Base-by-base conservation (phyloP, 2,329 filamentous ascomycete species). In the Botrytis fabae region DNA sequence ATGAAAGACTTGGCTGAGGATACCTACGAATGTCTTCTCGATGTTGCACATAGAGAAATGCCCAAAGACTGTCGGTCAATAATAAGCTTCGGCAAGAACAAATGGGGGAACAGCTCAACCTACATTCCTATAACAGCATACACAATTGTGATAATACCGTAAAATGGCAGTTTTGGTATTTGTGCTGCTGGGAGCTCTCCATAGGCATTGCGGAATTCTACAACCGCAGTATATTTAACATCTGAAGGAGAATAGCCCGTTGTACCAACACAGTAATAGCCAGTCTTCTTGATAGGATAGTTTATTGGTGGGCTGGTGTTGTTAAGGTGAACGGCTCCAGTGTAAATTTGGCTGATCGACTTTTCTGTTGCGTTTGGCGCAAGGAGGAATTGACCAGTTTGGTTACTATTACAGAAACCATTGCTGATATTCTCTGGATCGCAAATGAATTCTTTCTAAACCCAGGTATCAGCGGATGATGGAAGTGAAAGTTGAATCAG, bases 161-260 rank as follows among this genome's bases (percentile, higher is more conserved):
- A 99, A 82, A 99, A 99, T 3, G 96, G 95, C 73, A 99, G 86
- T 83, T 99, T 99, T 32, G 97, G 92, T 77, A 99, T 98, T 82
- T 99, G 95, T 2, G 94, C 94, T 12, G 94, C 96, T 8, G 95
- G 93, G 72, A 99, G 90, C 85, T 99, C 95, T 81, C 96, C 96
- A 81, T 97, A 99, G 4, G 96, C 93, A 82, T 99, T 98, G 75
- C 95, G 91, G 82, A 98, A 99, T 79, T 96, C 95, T 61, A 96
- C 91, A 22, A 96, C 88, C 12, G 92, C 95, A 64, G 86, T 88
- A 81, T 97, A 99, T 62, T 93, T 86, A 32, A 79, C 75, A 73
- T 87, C 82, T 12, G 88, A 85, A 0, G 87, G 85, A 40, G 87
- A 89, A 81, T 90, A 95, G 35, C 87, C 88, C 76, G 90, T 91